Percentiles rank a stretch among this genome's conserved stretches.
Evolutionary conservation across 768 basidiomycete genomes (phyloP).

Genomic region (Psilocybe subaeruginosa): DNA sequence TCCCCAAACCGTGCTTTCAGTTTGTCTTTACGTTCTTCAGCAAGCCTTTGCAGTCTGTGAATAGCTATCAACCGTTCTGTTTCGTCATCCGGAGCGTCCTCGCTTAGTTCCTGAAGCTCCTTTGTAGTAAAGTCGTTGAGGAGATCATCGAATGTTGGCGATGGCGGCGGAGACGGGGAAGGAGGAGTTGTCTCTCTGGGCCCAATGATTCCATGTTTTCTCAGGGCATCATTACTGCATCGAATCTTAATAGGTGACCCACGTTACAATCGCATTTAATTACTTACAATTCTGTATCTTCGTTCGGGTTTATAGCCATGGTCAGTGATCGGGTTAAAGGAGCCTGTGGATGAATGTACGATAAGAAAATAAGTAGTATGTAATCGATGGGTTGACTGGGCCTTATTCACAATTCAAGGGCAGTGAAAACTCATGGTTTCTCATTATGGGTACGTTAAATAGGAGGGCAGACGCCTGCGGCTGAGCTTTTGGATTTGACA

Average conservation of each 20-base stretch:
- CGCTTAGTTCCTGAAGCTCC: constrained; percentile 70
- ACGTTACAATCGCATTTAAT: neutral
- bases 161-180: constrained; percentile 81
- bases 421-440: neutral
- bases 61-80: constrained; percentile 72
- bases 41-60: constrained; percentile 65
- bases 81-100: constrained; percentile 78
- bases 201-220: constrained; percentile 90
- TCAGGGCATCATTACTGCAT: constrained; percentile 87
- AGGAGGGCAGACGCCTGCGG: constrained; percentile 5
- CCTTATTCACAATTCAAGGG: no score
- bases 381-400: no score
- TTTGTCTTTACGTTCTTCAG: constrained; percentile 60
- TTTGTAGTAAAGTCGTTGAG: constrained; percentile 64
- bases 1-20: constrained; percentile 76
- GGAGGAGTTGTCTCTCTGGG: constrained; percentile 68
- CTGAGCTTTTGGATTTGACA: neutral
- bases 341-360: neutral
- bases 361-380: neutral
- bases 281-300: constrained; percentile 96
- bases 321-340: constrained; percentile 7
- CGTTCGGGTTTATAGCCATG: constrained; percentile 80
- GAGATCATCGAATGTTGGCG: constrained; percentile 70
- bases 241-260: neutral
- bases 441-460: neutral